A percentile compares a stretch with the other conserved stretches of the same genome.
Conservation (phyloP, 1,284 basidiomycete species). For the Singerocomus rubriflavus region DNA sequence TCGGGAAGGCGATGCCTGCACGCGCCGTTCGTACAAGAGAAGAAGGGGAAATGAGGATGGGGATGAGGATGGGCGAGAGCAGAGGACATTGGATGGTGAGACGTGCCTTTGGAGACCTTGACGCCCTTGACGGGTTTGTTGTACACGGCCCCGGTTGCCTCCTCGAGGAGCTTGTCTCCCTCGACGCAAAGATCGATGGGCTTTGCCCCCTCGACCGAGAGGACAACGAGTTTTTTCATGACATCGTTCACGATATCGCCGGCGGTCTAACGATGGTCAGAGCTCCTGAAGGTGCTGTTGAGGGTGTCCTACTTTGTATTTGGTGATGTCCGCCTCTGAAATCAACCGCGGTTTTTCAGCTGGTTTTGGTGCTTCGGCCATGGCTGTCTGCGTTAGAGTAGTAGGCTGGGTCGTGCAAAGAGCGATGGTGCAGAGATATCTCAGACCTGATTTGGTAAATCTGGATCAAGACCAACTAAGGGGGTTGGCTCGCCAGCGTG, state of each 20-base stretch:
- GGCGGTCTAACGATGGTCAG: conserved; percentile 56
- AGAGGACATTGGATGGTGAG: too few relatives aligned
- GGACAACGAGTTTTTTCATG: conserved; percentile 81
- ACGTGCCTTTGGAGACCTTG: conserved; percentile 84
- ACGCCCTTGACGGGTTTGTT: conserved; percentile 88
- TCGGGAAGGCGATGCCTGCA: conserved; percentile 92
- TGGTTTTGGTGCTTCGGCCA: conserved; percentile 51
- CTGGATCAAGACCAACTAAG: background rate
- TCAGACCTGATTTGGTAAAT: conserved; percentile 29
- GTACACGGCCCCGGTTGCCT: conserved; percentile 82
- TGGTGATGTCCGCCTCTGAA: conserved; percentile 72
- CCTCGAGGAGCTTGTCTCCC: conserved; percentile 90
- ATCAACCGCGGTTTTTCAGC: conserved; percentile 51
- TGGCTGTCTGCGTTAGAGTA: conserved; percentile 28
- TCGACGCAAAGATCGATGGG: conserved; percentile 88
- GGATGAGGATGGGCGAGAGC: too few relatives aligned
- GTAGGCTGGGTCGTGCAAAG: conserved; percentile 1
- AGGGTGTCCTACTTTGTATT: conserved; percentile 64
- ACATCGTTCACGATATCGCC: conserved; percentile 88
- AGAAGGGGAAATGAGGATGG: too few relatives aligned
- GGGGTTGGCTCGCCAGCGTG: too few relatives aligned
- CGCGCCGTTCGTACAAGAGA: background rate
- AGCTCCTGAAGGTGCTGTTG: background rate
- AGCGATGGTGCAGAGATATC: conserved; percentile 11
- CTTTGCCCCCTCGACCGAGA: conserved; percentile 79